Evolutionary conservation across 306 rosid species (phyloP).

Genomic region (Cajanus cajan): DNA sequence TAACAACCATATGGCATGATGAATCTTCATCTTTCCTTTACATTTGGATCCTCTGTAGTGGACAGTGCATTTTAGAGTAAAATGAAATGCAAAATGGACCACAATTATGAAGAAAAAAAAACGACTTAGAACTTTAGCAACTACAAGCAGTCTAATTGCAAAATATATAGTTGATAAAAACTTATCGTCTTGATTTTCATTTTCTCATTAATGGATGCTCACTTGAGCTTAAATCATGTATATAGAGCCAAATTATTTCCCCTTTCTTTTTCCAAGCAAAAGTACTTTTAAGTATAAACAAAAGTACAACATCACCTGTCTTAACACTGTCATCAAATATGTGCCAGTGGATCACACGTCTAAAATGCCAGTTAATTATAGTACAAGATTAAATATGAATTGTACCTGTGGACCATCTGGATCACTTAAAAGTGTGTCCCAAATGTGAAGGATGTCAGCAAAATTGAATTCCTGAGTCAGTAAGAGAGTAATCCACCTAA

Average conservation of each 20-base stretch:
- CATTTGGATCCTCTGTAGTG: not conserved
- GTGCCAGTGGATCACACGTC: not conserved
- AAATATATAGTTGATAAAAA: not conserved
- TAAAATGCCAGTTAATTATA: not conserved
- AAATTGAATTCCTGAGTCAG: conserved; percentile 98
- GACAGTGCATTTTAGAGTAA: not conserved
- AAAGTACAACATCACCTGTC: not conserved
- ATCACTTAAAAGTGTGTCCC: conserved; percentile 95
- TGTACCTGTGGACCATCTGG: conserved; percentile 93
- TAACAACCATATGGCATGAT: not conserved
- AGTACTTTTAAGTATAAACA: not conserved
- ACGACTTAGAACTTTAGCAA: not conserved
- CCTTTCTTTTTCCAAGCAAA: not conserved
- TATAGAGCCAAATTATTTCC: not conserved
- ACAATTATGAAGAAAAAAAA: conserved; percentile 18
- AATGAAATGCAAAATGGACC: not conserved
- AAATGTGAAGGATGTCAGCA: conserved; percentile 91
- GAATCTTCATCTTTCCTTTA: conserved; percentile 18
- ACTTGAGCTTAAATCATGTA: not conserved
- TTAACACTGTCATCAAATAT: not conserved
- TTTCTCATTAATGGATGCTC: not conserved
- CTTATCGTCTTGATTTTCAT: not conserved
- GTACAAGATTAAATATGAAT: not conserved
- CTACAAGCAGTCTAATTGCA: not conserved
- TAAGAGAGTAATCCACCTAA: conserved; percentile 99